Percentiles rank a stretch among this genome's conserved stretches.
phyloP scores from a whole-genome alignment of 495 filamentous ascomycete species.

The Beverwykella pulmonaria region DNA sequence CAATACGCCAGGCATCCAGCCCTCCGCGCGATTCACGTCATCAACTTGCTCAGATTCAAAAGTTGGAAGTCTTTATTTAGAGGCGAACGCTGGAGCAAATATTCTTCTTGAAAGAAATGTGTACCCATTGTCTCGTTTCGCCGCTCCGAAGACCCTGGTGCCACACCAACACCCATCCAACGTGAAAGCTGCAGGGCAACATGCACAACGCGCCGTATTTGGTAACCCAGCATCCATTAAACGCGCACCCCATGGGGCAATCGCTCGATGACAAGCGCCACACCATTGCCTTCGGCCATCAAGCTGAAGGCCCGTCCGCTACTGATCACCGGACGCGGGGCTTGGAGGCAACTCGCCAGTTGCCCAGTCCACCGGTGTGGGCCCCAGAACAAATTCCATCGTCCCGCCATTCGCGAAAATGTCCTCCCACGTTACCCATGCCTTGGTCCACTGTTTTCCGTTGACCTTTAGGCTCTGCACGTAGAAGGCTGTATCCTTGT shows the following conservation, averaged over 20 bases:
- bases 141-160: neutral
- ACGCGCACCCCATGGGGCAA: neutral
- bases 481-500: constrained; percentile 33
- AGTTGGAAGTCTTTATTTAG: neutral
- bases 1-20: too few species aligned
- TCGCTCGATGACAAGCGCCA: neutral
- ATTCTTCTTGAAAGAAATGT: neutral
- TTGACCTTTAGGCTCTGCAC: constrained; percentile 39
- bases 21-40: too few species aligned
- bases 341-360: constrained; percentile 63
- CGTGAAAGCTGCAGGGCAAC: too few species aligned
- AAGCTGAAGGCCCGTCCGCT: too few species aligned
- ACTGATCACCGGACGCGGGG: constrained; percentile 48
- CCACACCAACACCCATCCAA: too few species aligned
- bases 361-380: constrained; percentile 57
- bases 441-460: constrained; percentile 52
- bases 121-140: neutral
- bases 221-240: neutral
- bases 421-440: constrained; percentile 67
- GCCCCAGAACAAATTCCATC: constrained; percentile 64
- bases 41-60: neutral
- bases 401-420: constrained; percentile 64
- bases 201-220: neutral
- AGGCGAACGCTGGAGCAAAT: neutral
- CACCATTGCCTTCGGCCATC: neutral